Evolutionary conservation across 2,329 filamentous ascomycete species (phyloP).

Genomic region (Pseudopithomyces chartarum): DNA sequence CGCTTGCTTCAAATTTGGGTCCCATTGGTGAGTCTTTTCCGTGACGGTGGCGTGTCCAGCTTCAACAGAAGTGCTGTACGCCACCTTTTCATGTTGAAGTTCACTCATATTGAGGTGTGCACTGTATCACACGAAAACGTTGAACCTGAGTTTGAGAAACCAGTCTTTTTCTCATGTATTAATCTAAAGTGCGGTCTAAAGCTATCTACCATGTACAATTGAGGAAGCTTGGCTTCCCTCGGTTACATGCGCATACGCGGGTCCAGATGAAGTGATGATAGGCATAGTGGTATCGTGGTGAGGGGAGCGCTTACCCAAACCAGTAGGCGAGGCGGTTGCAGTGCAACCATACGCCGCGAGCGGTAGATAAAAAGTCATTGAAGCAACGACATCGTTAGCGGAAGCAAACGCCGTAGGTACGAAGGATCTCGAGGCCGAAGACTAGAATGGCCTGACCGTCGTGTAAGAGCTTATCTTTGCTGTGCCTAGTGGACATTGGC

Average conservation of each 20-base stretch:
- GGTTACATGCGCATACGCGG: constrained; percentile 1
- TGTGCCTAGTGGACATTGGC: background rate
- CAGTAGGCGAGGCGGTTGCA: constrained; percentile 11
- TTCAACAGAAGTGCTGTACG: constrained; percentile 10
- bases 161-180: background rate
- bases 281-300: constrained; percentile 1
- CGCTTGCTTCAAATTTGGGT: constrained; percentile 26
- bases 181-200: too few relatives aligned
- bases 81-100: background rate
- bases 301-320: constrained; percentile 11
- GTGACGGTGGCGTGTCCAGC: constrained; percentile 6
- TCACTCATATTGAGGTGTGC: constrained; percentile 7
- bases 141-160: background rate
- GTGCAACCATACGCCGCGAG: constrained; percentile 3
- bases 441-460: background rate
- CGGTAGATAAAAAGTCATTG: background rate
- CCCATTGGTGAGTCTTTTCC: constrained; percentile 26
- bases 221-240: background rate
- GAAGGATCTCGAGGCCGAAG: background rate
- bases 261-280: background rate
- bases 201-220: background rate
- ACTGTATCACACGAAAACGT: background rate
- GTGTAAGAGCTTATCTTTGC: background rate
- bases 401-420: background rate
- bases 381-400: background rate